A percentile compares a stretch with the other conserved stretches of the same genome.
Conservation (phyloP, 345 rosid genomes). For the Bruguiera gymnorhiza region DNA sequence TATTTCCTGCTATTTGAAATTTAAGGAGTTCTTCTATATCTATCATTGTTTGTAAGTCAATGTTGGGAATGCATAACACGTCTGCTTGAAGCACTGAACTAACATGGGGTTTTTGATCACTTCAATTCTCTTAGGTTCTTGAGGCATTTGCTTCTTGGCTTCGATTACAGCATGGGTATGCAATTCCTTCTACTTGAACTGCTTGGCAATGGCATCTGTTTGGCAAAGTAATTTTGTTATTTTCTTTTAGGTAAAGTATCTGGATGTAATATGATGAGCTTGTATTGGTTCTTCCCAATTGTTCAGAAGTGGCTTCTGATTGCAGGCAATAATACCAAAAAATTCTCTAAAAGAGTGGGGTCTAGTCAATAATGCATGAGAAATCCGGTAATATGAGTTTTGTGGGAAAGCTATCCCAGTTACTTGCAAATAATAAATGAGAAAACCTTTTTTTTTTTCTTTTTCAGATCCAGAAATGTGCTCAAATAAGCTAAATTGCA, state of each 20-base stretch:
- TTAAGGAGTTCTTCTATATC: background rate
- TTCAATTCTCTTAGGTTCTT: conserved; percentile 66
- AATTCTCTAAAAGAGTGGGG: background rate
- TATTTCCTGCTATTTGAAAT: background rate
- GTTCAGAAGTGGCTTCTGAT: background rate
- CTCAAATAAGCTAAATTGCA: no score
- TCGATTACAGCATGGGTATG: conserved; percentile 85
- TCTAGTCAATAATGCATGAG: background rate
- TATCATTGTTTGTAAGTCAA: background rate
- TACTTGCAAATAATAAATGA: background rate
- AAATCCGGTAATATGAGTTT: background rate
- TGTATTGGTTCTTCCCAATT: background rate
- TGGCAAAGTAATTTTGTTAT: background rate
- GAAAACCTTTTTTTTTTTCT: background rate
- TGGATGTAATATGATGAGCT: background rate
- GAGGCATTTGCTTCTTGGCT: conserved; percentile 99
- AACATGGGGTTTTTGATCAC: conserved; percentile 21
- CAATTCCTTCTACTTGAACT: conserved; percentile 9
- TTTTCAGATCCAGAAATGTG: no score
- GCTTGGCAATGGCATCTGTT: background rate
- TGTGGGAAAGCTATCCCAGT: background rate
- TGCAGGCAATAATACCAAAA: background rate
- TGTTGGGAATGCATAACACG: background rate
- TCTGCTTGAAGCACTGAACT: conserved; percentile 10
- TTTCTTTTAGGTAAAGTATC: background rate